Evolutionary conservation across 345 rosid genomes (phyloP).

Genomic region (Gossypium stocksii): DNA sequence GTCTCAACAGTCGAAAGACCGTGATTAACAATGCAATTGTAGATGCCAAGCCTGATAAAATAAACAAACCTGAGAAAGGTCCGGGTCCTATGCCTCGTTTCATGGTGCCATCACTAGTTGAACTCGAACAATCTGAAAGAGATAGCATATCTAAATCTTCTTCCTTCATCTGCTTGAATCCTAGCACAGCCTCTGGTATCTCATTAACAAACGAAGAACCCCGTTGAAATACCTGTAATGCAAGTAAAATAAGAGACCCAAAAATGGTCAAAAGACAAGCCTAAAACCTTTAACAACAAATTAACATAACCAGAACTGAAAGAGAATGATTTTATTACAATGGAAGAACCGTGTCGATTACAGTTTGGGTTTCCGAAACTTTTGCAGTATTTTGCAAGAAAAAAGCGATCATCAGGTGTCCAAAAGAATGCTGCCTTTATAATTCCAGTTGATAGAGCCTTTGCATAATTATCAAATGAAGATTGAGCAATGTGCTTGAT

Average conservation of each 20-base stretch:
- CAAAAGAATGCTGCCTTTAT: conserved; percentile 20
- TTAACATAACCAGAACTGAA: not conserved
- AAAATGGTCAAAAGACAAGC: not conserved
- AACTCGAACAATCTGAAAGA: not conserved
- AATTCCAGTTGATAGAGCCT: conserved; percentile 13
- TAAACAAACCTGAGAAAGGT: conserved; percentile 18
- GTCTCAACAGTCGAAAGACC: not conserved
- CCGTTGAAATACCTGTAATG: conserved; percentile 13
- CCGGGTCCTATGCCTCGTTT: conserved; percentile 14
- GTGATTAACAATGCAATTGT: conserved; percentile 10
- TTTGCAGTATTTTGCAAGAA: conserved; percentile 14
- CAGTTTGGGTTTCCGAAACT: not conserved
- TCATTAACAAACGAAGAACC: conserved; percentile 11
- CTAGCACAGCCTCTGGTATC: conserved; percentile 10
- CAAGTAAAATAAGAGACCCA: too few relatives aligned
- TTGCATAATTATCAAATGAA: conserved; percentile 16
- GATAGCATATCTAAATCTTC: not conserved
- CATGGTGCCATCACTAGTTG: not conserved
- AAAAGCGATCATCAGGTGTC: not conserved
- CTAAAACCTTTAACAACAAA: not conserved
- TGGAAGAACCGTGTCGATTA: conserved; percentile 4
- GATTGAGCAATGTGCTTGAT: conserved; percentile 6
- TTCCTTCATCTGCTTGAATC: not conserved
- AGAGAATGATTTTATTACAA: conserved; percentile 9
- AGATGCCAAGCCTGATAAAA: conserved; percentile 9